Conservation (phyloP, 441 rosid genomes). For the Erodium moschatum region DNA sequence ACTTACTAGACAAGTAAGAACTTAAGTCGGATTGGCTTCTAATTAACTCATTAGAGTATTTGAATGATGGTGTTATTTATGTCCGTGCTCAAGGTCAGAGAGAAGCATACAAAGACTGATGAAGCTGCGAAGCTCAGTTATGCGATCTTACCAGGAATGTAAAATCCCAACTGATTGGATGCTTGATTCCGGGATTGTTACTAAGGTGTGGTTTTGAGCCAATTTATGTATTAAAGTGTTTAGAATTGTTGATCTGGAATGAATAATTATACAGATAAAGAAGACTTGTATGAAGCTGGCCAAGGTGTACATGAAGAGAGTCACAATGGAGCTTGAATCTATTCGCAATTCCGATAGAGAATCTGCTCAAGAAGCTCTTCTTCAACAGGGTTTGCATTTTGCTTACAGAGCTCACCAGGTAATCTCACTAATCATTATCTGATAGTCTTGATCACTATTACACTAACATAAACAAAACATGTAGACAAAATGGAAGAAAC, state of each 20-base stretch:
- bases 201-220: slow-evolving; percentile 32
- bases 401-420: slow-evolving; percentile 86
- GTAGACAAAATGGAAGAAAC: slow-evolving; percentile 46
- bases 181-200: slow-evolving; percentile 72
- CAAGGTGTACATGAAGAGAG: slow-evolving; percentile 68
- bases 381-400: slow-evolving; percentile 74
- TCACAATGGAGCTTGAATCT: slow-evolving; percentile 57
- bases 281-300: slow-evolving; percentile 36
- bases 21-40: not conserved
- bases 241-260: no score
- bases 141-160: slow-evolving; percentile 52
- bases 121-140: slow-evolving; percentile 47
- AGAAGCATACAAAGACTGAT: slow-evolving; percentile 50
- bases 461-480: not conserved
- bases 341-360: slow-evolving; percentile 22
- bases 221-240: no score
- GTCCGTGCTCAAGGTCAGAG: slow-evolving; percentile 50
- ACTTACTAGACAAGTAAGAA: slow-evolving; percentile 67
- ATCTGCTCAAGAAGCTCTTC: slow-evolving; percentile 51
- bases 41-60: not conserved
- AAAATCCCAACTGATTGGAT: slow-evolving; percentile 80
- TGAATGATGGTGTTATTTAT: slow-evolving; percentile 10
- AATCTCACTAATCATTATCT: slow-evolving; percentile 22
- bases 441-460: not conserved
- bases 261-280: slow-evolving; percentile 48